Percentiles rank a stretch among this genome's conserved stretches.
Evolutionary conservation across 441 rosid species (phyloP).

Genomic region (Adansonia rubrostipa): DNA sequence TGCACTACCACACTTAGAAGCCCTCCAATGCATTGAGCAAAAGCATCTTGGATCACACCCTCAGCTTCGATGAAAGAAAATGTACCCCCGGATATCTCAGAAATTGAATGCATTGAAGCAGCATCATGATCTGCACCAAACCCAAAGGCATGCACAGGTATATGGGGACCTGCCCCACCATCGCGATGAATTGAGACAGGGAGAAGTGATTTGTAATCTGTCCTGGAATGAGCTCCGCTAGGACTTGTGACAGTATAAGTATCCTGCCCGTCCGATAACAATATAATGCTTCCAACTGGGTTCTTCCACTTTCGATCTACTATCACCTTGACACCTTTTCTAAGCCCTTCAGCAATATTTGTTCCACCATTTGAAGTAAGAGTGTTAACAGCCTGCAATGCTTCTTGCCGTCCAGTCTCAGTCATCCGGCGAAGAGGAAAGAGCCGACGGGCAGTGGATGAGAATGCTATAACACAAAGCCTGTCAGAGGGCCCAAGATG

Average conservation of each 20-base stretch:
- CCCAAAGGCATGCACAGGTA: conserved; percentile 75
- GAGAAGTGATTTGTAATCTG: conserved; percentile 51
- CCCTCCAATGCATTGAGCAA: conserved; percentile 84
- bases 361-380: conserved; percentile 71
- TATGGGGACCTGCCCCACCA: conserved; percentile 41
- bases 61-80: conserved; percentile 79
- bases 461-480: conserved; percentile 69
- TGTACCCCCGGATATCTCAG: conserved; percentile 69
- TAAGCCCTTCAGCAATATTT: conserved; percentile 70
- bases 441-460: conserved; percentile 65
- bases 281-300: conserved; percentile 62
- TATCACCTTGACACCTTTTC: conserved; percentile 60
- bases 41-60: conserved; percentile 75
- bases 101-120: conserved; percentile 63
- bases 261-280: conserved; percentile 77
- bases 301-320: conserved; percentile 63
- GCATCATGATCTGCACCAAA: conserved; percentile 77
- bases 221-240: conserved; percentile 29
- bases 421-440: conserved; percentile 73
- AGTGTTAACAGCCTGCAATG: conserved; percentile 62
- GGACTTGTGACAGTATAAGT: conserved; percentile 56
- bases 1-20: conserved; percentile 75
- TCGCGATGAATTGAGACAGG: conserved; percentile 40
- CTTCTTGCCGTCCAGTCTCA: conserved; percentile 62
- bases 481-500: conserved; percentile 72